A percentile compares a stretch with the other conserved stretches of the same genome.
These are phyloP conservation scores for Aegilops tauschii DNA, from an alignment of 176 grass and related monocot genomes.

Conservation along the genomic window DNA sequence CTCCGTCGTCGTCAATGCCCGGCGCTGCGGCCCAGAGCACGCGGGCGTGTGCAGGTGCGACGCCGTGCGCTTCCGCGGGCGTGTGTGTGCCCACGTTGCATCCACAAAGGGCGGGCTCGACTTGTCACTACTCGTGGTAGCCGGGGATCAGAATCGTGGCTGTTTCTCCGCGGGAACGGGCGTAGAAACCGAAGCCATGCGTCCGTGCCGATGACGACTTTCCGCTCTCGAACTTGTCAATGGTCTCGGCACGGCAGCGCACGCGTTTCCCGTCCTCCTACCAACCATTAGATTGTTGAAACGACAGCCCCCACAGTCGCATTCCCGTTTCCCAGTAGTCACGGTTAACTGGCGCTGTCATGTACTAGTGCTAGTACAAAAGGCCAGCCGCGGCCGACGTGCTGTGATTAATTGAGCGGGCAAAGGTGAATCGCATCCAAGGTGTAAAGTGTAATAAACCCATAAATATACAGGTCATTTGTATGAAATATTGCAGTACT, in stretches of 20 bases:
- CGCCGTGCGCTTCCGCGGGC: no score
- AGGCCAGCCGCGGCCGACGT: neutral
- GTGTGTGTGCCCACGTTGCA: no score
- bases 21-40: neutral
- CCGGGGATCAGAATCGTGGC: neutral
- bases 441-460: no score
- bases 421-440: no score
- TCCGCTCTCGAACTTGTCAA: neutral
- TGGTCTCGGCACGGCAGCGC: neutral
- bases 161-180: neutral
- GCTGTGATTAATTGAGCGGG: neutral
- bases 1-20: neutral
- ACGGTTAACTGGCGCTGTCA: neutral
- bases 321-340: neutral
- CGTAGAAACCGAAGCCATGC: no score
- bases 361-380: no score
- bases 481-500: no score
- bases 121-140: neutral
- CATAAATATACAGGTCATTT: no score
- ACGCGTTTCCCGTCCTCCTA: constrained; percentile 6
- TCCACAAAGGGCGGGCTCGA: no score
- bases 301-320: neutral
- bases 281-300: neutral
- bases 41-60: no score
- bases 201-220: neutral